These are phyloP conservation scores for Martiniozyma asiatica DNA, from an alignment of 1,139 yeast species.

Conservation along the genomic window DNA sequence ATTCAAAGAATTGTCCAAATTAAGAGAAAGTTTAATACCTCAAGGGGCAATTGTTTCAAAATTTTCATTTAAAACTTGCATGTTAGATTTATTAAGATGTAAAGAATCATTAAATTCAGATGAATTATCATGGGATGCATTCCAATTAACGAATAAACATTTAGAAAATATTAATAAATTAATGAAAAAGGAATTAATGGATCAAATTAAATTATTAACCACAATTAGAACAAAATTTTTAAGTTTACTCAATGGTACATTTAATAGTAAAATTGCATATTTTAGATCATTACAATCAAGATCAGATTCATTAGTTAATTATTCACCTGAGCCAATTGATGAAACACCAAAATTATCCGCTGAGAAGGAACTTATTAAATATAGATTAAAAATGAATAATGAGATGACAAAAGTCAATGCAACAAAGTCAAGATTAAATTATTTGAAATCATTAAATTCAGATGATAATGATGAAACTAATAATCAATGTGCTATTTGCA, in stretches of 20 bases:
- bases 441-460: conserved; percentile 38
- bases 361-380: conserved; percentile 10
- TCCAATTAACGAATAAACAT: conserved; percentile 3
- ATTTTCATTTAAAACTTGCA: conserved; percentile 13
- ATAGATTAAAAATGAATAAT: conserved; percentile 9
- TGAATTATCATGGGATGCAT: conserved; percentile 3
- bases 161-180: conserved; percentile 3
- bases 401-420: conserved; percentile 18
- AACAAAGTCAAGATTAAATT: conserved; percentile 44
- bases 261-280: conserved; percentile 68
- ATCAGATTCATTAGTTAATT: conserved; percentile 58
- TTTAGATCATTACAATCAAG: conserved; percentile 75
- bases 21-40: conserved; percentile 25
- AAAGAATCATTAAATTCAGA: too few relatives aligned
- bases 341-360: conserved; percentile 16
- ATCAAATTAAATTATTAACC: conserved; percentile 14
- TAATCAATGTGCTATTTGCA: conserved; percentile 65
- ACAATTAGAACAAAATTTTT: conserved; percentile 29
- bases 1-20: conserved; percentile 22
- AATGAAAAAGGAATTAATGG: conserved; percentile 15
- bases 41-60: conserved; percentile 18
- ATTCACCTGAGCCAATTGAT: conserved; percentile 15
- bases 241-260: conserved; percentile 47
- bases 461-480: conserved; percentile 9
- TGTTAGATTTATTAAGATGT: conserved; percentile 9